Base-by-base conservation (phyloP, 257 asterid species). In the Lavandula angustifolia region DNA sequence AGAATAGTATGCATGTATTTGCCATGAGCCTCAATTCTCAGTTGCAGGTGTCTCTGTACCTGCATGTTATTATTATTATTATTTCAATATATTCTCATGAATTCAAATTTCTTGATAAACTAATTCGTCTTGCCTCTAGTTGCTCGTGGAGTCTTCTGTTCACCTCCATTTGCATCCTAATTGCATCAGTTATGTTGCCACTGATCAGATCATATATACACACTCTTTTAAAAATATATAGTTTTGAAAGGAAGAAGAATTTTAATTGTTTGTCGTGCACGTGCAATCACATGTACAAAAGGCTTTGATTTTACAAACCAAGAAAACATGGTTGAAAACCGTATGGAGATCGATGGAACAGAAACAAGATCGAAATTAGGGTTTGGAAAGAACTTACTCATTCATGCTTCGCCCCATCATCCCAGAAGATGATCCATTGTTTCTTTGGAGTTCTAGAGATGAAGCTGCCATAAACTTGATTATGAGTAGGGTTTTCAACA, bases 101-200 rank as follows among this genome's bases (percentile, higher is more conserved):
- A 22, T 22, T 22, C 27, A 22, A 22, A 22, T 22, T 22, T 22
- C 27, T 22, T 22, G 27, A 22, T 22, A 22, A 22, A 22, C 27
- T 22, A 22, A 22, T 22, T 9, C 2, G 40, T 13, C 8, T 56
- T 82, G 86, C 98, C 97, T 92, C 99, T 42, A 94, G 33, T 61
- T 94, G 99, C 75, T 94, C 99, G 51, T 94, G 97, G 70, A 94
- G 89, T 74, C 99, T 81, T 86, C 96, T 70, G 70, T 90, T 95
- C 64, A 94, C 99, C 75, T 94, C 99, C 95, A 89, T 89, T 78
- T 94, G 99, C 97, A 90, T 94, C 95, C 99, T 89, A 68, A 79
- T 80, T 79, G 76, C 78, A 85, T 85, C 74, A 84, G 67, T 73
- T 59, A 76, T 56, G 17, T 74, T 74, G 64, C 65, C 81, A 75